Percentiles rank a stretch among this genome's conserved stretches.
Conservation (phyloP, 208 protist species). For the Trypanosoma congolense region DNA sequence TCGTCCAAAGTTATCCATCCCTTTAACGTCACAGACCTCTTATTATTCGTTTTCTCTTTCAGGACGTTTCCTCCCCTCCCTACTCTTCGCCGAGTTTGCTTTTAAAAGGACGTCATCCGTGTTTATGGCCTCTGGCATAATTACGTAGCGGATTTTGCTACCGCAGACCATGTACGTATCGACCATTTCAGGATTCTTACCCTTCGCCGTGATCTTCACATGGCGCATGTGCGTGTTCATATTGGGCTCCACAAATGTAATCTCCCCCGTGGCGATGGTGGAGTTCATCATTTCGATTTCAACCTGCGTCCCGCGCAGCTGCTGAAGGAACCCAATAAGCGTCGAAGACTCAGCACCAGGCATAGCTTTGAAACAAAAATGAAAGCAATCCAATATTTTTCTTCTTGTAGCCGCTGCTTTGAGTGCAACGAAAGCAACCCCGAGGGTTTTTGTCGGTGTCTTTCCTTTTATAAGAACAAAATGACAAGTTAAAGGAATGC, state of each 20-base stretch:
- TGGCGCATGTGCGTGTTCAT: slow-evolving; percentile 99
- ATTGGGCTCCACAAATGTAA: slow-evolving; percentile 73
- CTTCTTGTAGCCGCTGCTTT: too few relatives aligned
- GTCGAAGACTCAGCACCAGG: slow-evolving; percentile 37
- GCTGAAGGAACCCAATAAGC: slow-evolving; percentile 96
- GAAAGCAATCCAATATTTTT: not conserved
- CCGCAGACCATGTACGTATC: slow-evolving; percentile 97
- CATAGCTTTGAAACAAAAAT: slow-evolving; percentile 12
- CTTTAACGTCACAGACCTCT: too few relatives aligned
- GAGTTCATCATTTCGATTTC: slow-evolving; percentile 99
- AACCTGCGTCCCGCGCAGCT: slow-evolving; percentile 96
- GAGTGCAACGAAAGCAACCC: too few relatives aligned
- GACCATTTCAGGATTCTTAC: slow-evolving; percentile 91
- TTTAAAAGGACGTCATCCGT: slow-evolving; percentile 92
- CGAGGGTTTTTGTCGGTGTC: too few relatives aligned
- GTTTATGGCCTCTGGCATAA: slow-evolving; percentile 94
- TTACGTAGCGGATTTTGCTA: slow-evolving; percentile 97
- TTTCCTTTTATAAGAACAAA: too few relatives aligned
- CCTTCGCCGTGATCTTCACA: slow-evolving; percentile 97
- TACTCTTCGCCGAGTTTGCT: slow-evolving; percentile 42
- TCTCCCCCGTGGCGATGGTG: slow-evolving; percentile 91
- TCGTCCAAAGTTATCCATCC: too few relatives aligned
- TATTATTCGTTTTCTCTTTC: slow-evolving; percentile 5
- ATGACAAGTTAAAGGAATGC: too few relatives aligned
- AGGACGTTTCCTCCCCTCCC: slow-evolving; percentile 16